Conservation (phyloP, 441 rosid species). For the Daphne laureola region DNA sequence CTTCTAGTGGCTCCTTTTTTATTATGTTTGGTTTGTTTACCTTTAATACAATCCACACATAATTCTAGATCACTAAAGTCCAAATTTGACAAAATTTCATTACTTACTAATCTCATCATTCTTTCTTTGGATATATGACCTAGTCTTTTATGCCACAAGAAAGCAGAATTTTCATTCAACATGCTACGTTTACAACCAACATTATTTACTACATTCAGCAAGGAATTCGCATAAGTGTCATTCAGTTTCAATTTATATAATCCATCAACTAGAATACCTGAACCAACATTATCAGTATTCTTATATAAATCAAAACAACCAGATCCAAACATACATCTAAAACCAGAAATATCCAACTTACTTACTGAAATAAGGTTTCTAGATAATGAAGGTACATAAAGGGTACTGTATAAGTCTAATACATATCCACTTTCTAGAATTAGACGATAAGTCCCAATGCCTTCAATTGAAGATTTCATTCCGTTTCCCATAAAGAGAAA, state of each 20-base stretch:
- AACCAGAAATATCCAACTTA: conserved; percentile 3
- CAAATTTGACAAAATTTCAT: neutral
- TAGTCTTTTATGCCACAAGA: conserved; percentile 4
- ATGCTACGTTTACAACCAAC: neutral
- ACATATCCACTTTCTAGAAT: neutral
- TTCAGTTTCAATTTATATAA: conserved; percentile 2
- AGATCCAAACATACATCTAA: conserved; percentile 3
- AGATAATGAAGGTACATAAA: conserved; percentile 8
- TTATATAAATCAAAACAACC: conserved; percentile 7
- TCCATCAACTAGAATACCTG: neutral
- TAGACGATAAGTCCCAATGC: neutral
- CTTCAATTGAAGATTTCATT: neutral
- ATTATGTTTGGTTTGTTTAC: conserved; percentile 9
- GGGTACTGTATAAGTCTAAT: conserved; percentile 2
- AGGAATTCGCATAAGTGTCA: conserved; percentile 1
- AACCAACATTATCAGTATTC: neutral
- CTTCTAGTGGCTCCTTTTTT: conserved; percentile 13
- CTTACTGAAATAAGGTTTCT: neutral
- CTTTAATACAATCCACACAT: conserved; percentile 11
- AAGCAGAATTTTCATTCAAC: neutral
- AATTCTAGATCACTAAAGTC: neutral
- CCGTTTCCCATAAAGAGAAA: neutral
- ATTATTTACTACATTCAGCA: neutral
- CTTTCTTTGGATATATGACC: conserved; percentile 1
- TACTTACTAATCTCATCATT: neutral